Conservation (phyloP, 129 eudicot species). For the Arctium minus region DNA sequence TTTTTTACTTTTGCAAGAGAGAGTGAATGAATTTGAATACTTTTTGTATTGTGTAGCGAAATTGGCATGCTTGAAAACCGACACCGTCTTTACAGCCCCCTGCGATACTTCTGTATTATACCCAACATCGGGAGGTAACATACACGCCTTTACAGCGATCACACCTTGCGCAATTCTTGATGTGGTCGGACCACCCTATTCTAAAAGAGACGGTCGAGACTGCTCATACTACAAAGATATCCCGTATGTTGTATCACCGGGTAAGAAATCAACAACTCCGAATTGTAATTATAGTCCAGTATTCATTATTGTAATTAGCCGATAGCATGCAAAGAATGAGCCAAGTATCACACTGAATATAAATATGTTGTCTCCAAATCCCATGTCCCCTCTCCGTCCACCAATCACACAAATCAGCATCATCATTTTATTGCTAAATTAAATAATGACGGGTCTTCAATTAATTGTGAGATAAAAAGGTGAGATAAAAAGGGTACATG, state of each 20-base stretch:
- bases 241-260: conserved; percentile 12
- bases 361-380: neutral
- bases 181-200: conserved; percentile 68
- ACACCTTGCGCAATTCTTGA: conserved; percentile 62
- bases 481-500: neutral
- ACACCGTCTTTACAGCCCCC: conserved; percentile 41
- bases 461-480: neutral
- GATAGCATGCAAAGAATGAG: neutral
- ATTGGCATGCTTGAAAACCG: conserved; percentile 43
- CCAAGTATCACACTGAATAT: neutral
- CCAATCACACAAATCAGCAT: neutral
- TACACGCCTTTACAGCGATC: conserved; percentile 53
- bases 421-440: too few relatives aligned
- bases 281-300: neutral
- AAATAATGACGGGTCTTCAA: too few relatives aligned
- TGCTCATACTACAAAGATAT: conserved; percentile 45
- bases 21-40: neutral
- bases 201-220: conserved; percentile 50
- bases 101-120: conserved; percentile 48
- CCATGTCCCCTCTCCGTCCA: neutral
- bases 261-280: conserved; percentile 19
- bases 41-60: conserved; percentile 20
- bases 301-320: neutral
- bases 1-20: neutral
- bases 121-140: conserved; percentile 65